These are phyloP conservation scores for Knufia fluminis DNA, from an alignment of 2,329 filamentous ascomycete species.

Conservation along the genomic window DNA sequence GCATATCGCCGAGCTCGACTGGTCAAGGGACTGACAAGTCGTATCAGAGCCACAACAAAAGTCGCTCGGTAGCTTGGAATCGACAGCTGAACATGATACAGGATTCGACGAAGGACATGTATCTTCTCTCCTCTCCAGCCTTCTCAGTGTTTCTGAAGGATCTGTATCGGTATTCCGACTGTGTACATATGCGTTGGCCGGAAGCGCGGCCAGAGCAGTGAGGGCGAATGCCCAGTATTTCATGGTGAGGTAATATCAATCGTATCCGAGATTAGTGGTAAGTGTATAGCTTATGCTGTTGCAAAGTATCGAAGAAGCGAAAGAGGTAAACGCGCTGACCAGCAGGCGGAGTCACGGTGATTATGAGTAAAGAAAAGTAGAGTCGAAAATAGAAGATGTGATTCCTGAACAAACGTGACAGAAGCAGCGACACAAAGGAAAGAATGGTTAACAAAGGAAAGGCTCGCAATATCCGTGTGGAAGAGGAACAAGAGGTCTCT, in stretches of 20 bases:
- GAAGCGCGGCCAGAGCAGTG: background rate
- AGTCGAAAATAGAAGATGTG: slow-evolving; percentile 9
- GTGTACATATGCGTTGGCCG: slow-evolving; percentile 7
- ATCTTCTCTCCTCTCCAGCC: slow-evolving; percentile 6
- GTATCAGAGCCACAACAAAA: slow-evolving; percentile 37
- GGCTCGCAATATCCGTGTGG: slow-evolving; percentile 9
- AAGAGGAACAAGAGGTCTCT: slow-evolving; percentile 4
- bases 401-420: slow-evolving; percentile 11
- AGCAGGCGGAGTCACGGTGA: slow-evolving; percentile 6
- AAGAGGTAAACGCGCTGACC: background rate
- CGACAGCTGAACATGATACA: slow-evolving; percentile 28
- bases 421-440: slow-evolving; percentile 9
- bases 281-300: background rate
- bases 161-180: background rate
- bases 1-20: slow-evolving; percentile 36
- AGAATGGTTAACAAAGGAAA: slow-evolving; percentile 13
- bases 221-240: slow-evolving; percentile 3
- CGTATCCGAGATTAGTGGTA: background rate
- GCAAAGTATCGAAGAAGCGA: background rate
- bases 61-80: slow-evolving; percentile 29
- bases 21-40: slow-evolving; percentile 35
- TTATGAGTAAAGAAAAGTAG: slow-evolving; percentile 9
- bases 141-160: slow-evolving; percentile 2
- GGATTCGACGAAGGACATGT: slow-evolving; percentile 8
- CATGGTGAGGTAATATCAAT: slow-evolving; percentile 2